phyloP scores from a whole-genome alignment of 2,329 filamentous ascomycete species.

The Penicillium digitatum region DNA sequence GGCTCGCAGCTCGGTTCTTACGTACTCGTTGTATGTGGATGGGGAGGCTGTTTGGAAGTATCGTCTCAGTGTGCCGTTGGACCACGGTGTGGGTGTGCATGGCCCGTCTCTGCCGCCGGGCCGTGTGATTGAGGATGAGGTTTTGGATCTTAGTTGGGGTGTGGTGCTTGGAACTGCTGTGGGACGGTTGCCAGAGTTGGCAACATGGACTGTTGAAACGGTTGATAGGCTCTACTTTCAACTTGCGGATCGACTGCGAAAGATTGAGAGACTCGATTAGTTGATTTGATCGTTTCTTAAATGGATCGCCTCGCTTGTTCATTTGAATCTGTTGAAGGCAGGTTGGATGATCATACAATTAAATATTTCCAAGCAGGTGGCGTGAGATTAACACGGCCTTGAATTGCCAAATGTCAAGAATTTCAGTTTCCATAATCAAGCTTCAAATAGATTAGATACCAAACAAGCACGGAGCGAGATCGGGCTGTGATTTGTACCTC shows the following conservation, averaged over 20 bases:
- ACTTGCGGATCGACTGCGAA: conserved; percentile 15
- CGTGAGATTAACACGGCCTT: neutral
- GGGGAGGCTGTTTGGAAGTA: conserved; percentile 71
- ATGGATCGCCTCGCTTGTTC: too few species aligned
- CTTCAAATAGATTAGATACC: neutral
- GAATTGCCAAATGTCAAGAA: neutral
- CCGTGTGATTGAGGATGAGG: conserved; percentile 31
- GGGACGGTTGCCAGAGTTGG: conserved; percentile 21
- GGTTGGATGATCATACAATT: neutral
- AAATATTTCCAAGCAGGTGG: neutral
- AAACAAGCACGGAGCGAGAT: neutral
- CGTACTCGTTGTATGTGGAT: conserved; percentile 78
- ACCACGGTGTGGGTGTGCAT: conserved; percentile 5
- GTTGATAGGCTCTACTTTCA: conserved; percentile 14
- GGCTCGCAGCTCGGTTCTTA: conserved; percentile 58
- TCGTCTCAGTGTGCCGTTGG: conserved; percentile 37
- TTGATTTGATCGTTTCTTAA: neutral
- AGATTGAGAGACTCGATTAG: conserved; percentile 18
- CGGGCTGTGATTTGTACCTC: neutral
- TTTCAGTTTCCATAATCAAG: neutral
- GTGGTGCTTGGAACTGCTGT: conserved; percentile 18
- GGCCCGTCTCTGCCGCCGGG: conserved; percentile 28
- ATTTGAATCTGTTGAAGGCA: neutral
- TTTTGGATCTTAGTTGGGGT: conserved; percentile 20
- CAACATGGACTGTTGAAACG: conserved; percentile 2